Evolutionary conservation across 768 basidiomycete genomes (phyloP), one percentile per base, ranked within the genome.

Genomic region (Russula lepida): DNA sequence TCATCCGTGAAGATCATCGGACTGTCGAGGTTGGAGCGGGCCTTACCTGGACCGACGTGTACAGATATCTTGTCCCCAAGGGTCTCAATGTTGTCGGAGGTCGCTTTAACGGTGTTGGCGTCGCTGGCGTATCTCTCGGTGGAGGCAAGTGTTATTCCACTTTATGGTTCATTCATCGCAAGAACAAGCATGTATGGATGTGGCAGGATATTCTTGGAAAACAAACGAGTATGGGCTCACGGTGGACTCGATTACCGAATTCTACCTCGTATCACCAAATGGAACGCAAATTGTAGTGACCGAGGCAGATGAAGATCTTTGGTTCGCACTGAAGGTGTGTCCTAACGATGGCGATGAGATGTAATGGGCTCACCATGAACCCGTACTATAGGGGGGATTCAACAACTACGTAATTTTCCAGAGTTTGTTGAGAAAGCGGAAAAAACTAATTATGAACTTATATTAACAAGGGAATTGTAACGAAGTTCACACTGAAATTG

Each of bases 31-130:
- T 67, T 21, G 64, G 66, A 5, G 54, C 66, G 12, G 68, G 68
- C 13, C 54, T 64, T n/a, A 65, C 62, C 5, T 69, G 68, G 69
- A 67, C 66, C 39, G 61, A 69, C 15, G 64, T 69, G 12, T 69
- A 69, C 25, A 55, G 30, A 27, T 48, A 53, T 9, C 56, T 69
- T 7, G 35, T 32, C 5, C 64, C 66, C 9, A 56, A 37, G 23
- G 59, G 63, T 13, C 49, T 68, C 44, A 67, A 57, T 51, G 62
- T 69, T 32, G 59, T 64, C 11, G 68, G 68, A 37, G 68, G 64
- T 17, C 62, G 64, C 21, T n/a, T 57, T 23, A 33, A 19, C 17
- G 68, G 68, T n/a, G 64, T 69, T 30, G 68, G 68, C 12, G 64
- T 65, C 9, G 68, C 56, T 13, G 68, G 68, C 9, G 55, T 67